Base-by-base conservation (phyloP, 192 early-diverging fungal species). In the Umbelopsis vinacea region DNA sequence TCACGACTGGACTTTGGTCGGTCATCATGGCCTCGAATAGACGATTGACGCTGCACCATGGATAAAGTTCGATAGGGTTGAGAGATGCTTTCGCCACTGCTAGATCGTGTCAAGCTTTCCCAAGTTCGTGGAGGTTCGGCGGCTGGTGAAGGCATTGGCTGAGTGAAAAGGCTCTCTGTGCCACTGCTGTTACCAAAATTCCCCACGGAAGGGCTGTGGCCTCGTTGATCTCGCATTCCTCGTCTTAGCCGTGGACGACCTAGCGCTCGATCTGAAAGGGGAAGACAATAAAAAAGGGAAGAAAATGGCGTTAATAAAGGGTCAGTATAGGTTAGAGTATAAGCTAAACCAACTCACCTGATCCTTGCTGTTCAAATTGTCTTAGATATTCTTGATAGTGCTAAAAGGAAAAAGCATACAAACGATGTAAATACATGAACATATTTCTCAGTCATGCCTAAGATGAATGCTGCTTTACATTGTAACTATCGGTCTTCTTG, bases 331-430 rank as follows among this genome's bases (percentile, higher is more conserved):
- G 3, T 40, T 40, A 40, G 38, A 40, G 3, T 40, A 8, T 40
- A 8, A 40, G 38, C 3, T 40, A 40, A 43, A 43, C 6, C 40
- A 43, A 7, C 15, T 17, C n/a, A 50, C 48, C 57, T 14, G 57
- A 63, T 6, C 57, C 57, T 63, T 63, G 57, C 35, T 63, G 57
- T 37, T 63, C 57, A 63, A 63, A 63, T 37, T 63, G 57, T 37
- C 33, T 10, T 14, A 63, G 33, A 35, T 63, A 63, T n/a, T 63
- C 10, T 63, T 63, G 57, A n/a, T 63, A 63, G 12, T n/a, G 26
- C 57, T 63, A 29, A 15, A 1, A 12, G 53, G 53, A 9, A 10
- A 6, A 11, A 14, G 22, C 8, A 22, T 11, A 23, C 0, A 54
- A 5, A 54, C 3, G 23, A 54, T 54, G 15, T 23, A 22, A 24